A percentile compares a stretch with the other conserved stretches of the same genome.
These are phyloP conservation scores for Takashimella koratensis DNA, from an alignment of 1,284 basidiomycete species.

Conservation along the genomic window DNA sequence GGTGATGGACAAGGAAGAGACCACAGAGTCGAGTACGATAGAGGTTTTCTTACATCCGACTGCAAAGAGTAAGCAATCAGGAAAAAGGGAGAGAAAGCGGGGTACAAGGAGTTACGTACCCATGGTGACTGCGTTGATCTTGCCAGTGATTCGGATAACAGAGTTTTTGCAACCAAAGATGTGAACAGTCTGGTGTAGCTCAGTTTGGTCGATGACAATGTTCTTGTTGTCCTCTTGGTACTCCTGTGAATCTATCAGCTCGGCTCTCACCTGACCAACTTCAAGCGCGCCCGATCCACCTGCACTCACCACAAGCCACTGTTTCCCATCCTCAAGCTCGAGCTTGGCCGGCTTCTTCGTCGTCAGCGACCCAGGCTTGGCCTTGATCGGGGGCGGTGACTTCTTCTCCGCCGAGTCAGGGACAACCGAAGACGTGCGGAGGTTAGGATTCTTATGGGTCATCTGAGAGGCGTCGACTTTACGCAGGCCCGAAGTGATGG, in stretches of 20 bases:
- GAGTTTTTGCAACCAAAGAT: constrained; percentile 88
- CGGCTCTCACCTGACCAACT: background rate
- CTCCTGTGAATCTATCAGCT: constrained; percentile 59
- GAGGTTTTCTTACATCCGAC: constrained; percentile 88
- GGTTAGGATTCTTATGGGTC: constrained; percentile 96
- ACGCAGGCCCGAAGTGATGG: constrained; percentile 82
- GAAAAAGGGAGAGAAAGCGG: background rate
- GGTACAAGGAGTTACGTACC: constrained; percentile 54
- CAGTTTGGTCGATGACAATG: constrained; percentile 72
- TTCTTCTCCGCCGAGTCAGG: constrained; percentile 52
- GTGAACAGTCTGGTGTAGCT: constrained; percentile 82
- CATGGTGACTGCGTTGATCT: constrained; percentile 90
- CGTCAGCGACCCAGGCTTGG: constrained; percentile 72
- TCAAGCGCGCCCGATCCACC: no score
- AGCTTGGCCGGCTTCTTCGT: constrained; percentile 89
- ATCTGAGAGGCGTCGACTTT: constrained; percentile 95
- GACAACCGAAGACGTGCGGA: constrained; percentile 66
- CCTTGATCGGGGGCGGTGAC: constrained; percentile 46
- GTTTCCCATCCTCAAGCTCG: constrained; percentile 77
- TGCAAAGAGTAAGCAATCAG: constrained; percentile 36
- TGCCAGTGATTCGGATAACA: constrained; percentile 85
- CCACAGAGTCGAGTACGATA: constrained; percentile 83
- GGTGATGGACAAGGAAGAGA: constrained; percentile 83
- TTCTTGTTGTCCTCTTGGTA: constrained; percentile 79
- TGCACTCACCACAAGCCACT: constrained; percentile 80